These are phyloP conservation scores for Sarocladiaceae sp. DNA, from an alignment of 2,329 filamentous ascomycete species.

Conservation along the genomic window DNA sequence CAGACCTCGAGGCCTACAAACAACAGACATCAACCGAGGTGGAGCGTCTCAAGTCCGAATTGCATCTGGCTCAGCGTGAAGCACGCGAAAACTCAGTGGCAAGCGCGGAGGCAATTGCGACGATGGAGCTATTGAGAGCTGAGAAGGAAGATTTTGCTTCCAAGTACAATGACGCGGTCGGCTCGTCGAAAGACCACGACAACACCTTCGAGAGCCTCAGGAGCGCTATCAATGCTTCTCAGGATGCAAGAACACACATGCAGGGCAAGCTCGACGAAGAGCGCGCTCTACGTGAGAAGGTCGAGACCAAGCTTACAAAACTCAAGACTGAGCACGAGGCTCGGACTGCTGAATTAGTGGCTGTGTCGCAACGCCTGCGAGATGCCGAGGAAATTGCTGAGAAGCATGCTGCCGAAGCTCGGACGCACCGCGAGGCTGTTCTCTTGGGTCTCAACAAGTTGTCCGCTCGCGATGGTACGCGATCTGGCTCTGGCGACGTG, in stretches of 20 bases:
- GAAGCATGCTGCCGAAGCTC: slow-evolving; percentile 81
- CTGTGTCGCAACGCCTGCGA: slow-evolving; percentile 66
- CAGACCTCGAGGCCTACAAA: slow-evolving; percentile 78
- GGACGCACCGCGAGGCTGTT: slow-evolving; percentile 78
- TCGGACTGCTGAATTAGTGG: slow-evolving; percentile 71
- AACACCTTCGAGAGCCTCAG: slow-evolving; percentile 71
- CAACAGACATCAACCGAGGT: slow-evolving; percentile 81
- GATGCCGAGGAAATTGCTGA: slow-evolving; percentile 88
- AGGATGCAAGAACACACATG: slow-evolving; percentile 69
- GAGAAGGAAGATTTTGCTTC: slow-evolving; percentile 76
- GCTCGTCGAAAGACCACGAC: slow-evolving; percentile 65
- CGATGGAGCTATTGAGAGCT: slow-evolving; percentile 71
- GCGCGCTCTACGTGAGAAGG: slow-evolving; percentile 65
- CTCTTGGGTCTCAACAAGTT: slow-evolving; percentile 78
- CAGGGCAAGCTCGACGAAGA: slow-evolving; percentile 85
- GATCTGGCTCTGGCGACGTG: slow-evolving; percentile 43
- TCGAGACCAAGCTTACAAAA: slow-evolving; percentile 72
- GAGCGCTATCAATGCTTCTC: slow-evolving; percentile 73
- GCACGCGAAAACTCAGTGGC: slow-evolving; percentile 78
- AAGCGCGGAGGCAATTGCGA: slow-evolving; percentile 70
- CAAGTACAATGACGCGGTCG: slow-evolving; percentile 63
- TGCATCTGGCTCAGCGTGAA: slow-evolving; percentile 74
- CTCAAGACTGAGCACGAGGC: slow-evolving; percentile 82
- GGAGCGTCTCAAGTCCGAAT: slow-evolving; percentile 77
- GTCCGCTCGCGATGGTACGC: slow-evolving; percentile 46